Base-by-base conservation (phyloP, 2,329 filamentous ascomycete species). In the Talaromyces amestolkiae region DNA sequence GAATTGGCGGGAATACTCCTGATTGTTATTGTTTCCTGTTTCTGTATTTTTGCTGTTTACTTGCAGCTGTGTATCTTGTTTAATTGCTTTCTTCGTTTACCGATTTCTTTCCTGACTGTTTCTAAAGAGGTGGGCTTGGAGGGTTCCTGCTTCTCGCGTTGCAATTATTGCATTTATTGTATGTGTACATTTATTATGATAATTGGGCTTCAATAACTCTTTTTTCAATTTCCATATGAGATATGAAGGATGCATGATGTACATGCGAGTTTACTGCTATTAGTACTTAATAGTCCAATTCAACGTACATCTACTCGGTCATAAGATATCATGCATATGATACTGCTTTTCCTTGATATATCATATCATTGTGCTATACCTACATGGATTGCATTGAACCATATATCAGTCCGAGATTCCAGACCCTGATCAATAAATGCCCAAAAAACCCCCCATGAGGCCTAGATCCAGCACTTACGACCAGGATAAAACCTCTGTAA, bases 131-230 rank as follows among this genome's bases (percentile, higher is more conserved):
- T n/a, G 17, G 49, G 15, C 49, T 53, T 22, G 51, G 51, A 13
- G 31, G 19, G 31, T 22, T 56, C n/a, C 33, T 56, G 53, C 33
- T 39, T 56, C 17, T 56, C 6, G 53, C 47, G 31, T 56, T 35
- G 13, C 19, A 56, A 19, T n/a, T 22, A 13, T 56, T 56, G 53
- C 53, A 54, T 37, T 39, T 39, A 8, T 39, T 39, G 53, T 24
- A 54, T 24, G 27, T 64, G 27, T 58, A 64, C 39, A 24, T 64
- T 47, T 64, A 49, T 63, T 24, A 45, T 63, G 49, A 58, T 24
- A 10, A 24, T 56, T 24, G n/a, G 19, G 37, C 33, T 39, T 13
- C n/a, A 13, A n/a, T 17, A 35, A 19, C 7, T 15, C 15, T 39
- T 15, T 22, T 22, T 39, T 19, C 15, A 11, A 2, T 22, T 56